Conservation (phyloP, 257 asterid species). For the Solanum acaule region DNA sequence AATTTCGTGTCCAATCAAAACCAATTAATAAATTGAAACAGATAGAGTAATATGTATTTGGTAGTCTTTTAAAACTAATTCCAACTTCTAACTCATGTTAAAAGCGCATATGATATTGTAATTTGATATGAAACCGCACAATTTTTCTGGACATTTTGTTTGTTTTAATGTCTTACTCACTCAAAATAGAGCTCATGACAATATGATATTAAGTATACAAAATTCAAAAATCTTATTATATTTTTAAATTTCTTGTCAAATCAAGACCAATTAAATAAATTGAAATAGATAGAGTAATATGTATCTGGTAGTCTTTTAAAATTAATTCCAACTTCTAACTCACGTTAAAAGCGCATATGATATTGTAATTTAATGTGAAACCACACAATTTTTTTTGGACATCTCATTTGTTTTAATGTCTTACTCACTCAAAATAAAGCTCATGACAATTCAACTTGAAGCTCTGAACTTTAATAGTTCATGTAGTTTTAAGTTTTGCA, state of each 20-base stretch:
- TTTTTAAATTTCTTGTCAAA: too few relatives aligned
- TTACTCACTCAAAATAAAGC: too few relatives aligned
- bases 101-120: background rate
- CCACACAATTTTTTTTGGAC: too few relatives aligned
- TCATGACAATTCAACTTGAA: background rate
- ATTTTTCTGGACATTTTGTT: rapidly evolving
- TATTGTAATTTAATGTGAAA: background rate
- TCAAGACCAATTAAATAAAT: too few relatives aligned
- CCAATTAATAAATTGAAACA: too few relatives aligned
- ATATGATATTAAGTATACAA: too few relatives aligned
- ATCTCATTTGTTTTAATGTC: too few relatives aligned
- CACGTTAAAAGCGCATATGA: background rate
- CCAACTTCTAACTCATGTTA: background rate
- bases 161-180: background rate
- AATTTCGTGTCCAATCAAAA: too few relatives aligned
- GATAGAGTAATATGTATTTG: too few relatives aligned
- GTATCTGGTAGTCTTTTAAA: background rate
- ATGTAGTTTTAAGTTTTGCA: background rate
- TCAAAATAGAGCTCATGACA: background rate
- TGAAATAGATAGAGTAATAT: too few relatives aligned
- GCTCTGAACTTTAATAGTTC: background rate
- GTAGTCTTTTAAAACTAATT: too few relatives aligned
- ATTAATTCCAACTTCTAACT: background rate
- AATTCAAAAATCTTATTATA: too few relatives aligned
- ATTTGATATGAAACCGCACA: background rate